phyloP scores from a whole-genome alignment of 2,329 filamentous ascomycete genomes.

The Cryphonectria nitschkei region DNA sequence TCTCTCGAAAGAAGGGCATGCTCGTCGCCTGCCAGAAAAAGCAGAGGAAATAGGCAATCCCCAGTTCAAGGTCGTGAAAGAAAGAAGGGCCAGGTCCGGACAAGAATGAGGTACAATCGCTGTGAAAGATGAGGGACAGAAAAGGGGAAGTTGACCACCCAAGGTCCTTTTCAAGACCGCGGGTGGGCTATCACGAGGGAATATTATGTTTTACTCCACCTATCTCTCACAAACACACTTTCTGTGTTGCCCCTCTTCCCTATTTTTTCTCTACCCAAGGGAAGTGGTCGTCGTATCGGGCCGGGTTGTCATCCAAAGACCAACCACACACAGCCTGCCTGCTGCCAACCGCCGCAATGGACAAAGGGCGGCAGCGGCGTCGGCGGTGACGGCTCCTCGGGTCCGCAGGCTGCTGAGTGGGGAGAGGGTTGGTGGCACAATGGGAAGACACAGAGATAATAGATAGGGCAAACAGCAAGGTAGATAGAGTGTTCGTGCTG shows the following conservation, averaged over 20 bases:
- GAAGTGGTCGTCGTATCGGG: not conserved
- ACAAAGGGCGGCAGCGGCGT: not conserved
- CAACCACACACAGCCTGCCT: not conserved
- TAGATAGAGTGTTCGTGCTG: not conserved
- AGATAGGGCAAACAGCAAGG: not conserved
- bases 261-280: not conserved
- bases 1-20: slow-evolving; percentile 29
- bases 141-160: slow-evolving; percentile 19
- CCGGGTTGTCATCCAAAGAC: not conserved
- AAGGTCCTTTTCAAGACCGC: slow-evolving; percentile 28
- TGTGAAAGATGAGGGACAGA: not conserved
- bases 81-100: not conserved
- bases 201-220: not conserved
- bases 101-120: not conserved
- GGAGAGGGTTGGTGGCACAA: not conserved
- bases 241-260: not conserved
- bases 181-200: slow-evolving; percentile 20
- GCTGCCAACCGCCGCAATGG: not conserved
- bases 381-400: not conserved
- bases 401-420: not conserved
- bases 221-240: not conserved
- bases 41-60: not conserved
- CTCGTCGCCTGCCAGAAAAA: not conserved
- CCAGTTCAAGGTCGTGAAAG: not conserved
- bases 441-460: not conserved